Base-by-base conservation (phyloP, 2,329 filamentous ascomycete genomes). In the Phyllosticta citribraziliensis region DNA sequence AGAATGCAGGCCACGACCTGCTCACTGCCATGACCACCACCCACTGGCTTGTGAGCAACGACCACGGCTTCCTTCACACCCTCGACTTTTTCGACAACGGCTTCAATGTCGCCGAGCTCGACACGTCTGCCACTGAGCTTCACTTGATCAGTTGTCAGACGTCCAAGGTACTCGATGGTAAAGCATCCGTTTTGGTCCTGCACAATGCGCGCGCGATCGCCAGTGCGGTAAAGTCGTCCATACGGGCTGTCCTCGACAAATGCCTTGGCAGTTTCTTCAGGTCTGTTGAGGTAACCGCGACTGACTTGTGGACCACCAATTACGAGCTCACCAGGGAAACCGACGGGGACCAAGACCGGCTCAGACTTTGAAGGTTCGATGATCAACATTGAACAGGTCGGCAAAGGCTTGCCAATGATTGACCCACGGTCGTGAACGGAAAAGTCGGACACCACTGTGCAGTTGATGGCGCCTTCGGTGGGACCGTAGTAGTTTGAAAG, bases 401-500 rank as follows among this genome's bases (percentile, higher is more conserved):
- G 74, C 24, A 96, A 83, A 0, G 85, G 82, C 64, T 78, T 80
- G 0, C 92, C 92, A n/a, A 96, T 84, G 66, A 92, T 91, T 63
- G 85, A 86, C 55, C 89, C 83, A 19, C 80, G 74, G 67, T 91
- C 84, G 0, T 76, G 73, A 0, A 67, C 65, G 0, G 76, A 73
- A 70, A 93, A 85, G 52, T 81, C 78, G 10, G 78, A 73, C 63
- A 86, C 86, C 9, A 93, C 82, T 0, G 88, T 91, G 73, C 89
- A 95, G 20, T 96, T 91, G 65, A 96, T 95, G 1, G 90, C 95
- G 0, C 88, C 91, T 72, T 95, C 91, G 0, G 88, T 90, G 0
- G 91, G 89, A 0, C 90, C 90, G 64, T 96, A 96, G 0, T 85
- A 91, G 76, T 94, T 88, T 70, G 86, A 91, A 0, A 96, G 77